Evolutionary conservation across 768 basidiomycete genomes (phyloP).

Genomic region (Suillus brevipes): DNA sequence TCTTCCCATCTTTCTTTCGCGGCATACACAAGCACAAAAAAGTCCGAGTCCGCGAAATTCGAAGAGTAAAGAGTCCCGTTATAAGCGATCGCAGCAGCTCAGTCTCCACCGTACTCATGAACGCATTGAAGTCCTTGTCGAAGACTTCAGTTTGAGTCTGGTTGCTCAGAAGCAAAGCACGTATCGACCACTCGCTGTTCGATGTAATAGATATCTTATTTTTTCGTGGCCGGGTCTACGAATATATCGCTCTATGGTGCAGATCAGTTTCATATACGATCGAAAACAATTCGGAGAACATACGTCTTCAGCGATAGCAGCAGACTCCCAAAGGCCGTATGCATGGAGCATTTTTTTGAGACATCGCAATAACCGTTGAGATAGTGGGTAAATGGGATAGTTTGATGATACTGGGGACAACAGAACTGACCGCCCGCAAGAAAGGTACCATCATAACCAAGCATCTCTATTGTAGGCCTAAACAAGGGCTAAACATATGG

Average conservation of each 20-base stretch:
- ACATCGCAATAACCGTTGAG: background rate
- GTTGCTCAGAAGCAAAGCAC: slow-evolving; percentile 59
- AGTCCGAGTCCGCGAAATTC: slow-evolving; percentile 48
- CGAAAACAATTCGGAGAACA: slow-evolving; percentile 19
- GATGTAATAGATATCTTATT: slow-evolving; percentile 52
- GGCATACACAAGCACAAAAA: slow-evolving; percentile 52
- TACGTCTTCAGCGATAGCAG: slow-evolving; percentile 46
- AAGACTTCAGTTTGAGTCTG: slow-evolving; percentile 46
- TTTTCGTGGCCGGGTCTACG: slow-evolving; percentile 49
- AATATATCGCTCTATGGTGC: slow-evolving; percentile 39
- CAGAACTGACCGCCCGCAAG: too few species aligned
- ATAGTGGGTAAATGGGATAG: background rate
- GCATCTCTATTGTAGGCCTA: too few species aligned
- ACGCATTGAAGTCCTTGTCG: slow-evolving; percentile 53
- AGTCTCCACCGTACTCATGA: slow-evolving; percentile 71
- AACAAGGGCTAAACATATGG: too few species aligned
- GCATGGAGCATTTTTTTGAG: slow-evolving; percentile 42
- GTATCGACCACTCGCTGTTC: slow-evolving; percentile 54
- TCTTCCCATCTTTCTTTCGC: slow-evolving; percentile 31
- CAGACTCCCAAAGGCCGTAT: slow-evolving; percentile 61
- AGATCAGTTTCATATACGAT: background rate
- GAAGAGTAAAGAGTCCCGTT: slow-evolving; percentile 56
- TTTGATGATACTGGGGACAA: too few species aligned
- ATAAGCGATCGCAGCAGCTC: slow-evolving; percentile 49
- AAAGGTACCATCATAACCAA: too few species aligned